phyloP scores from a whole-genome alignment of 768 basidiomycete species.

The Lyophyllum shimeji region DNA sequence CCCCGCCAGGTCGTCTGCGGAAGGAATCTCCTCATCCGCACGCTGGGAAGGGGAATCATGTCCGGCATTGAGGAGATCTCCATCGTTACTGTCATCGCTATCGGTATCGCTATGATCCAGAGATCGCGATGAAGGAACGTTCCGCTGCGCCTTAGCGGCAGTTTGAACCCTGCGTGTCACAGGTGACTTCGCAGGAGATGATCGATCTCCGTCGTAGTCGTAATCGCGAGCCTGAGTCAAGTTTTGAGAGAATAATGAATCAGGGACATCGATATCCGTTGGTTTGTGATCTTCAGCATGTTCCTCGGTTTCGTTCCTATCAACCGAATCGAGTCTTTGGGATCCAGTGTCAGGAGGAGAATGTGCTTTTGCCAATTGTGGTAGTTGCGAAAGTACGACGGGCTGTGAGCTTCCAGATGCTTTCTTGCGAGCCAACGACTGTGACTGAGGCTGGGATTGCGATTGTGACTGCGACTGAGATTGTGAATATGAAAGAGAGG shows the following conservation, averaged over 20 bases:
- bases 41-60: background rate
- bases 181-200: conserved; percentile 1
- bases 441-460: conserved; percentile 31
- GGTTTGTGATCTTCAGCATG: background rate
- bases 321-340: background rate
- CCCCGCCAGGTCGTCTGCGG: background rate
- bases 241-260: background rate
- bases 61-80: background rate
- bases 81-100: conserved; percentile 1
- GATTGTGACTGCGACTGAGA: conserved; percentile 33
- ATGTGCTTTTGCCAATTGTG: conserved; percentile 3
- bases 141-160: background rate
- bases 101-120: conserved; percentile 1
- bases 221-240: conserved; percentile 2
- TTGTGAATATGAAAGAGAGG: conserved; percentile 39
- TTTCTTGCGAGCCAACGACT: conserved; percentile 23
- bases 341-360: background rate
- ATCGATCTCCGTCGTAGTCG: conserved; percentile 9
- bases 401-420: conserved; percentile 15
- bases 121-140: background rate
- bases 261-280: background rate
- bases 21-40: background rate
- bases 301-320: background rate
- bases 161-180: background rate
- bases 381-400: conserved; percentile 18